Base-by-base conservation (phyloP, 148 eudicot genomes). In the Diospyros lotus region DNA sequence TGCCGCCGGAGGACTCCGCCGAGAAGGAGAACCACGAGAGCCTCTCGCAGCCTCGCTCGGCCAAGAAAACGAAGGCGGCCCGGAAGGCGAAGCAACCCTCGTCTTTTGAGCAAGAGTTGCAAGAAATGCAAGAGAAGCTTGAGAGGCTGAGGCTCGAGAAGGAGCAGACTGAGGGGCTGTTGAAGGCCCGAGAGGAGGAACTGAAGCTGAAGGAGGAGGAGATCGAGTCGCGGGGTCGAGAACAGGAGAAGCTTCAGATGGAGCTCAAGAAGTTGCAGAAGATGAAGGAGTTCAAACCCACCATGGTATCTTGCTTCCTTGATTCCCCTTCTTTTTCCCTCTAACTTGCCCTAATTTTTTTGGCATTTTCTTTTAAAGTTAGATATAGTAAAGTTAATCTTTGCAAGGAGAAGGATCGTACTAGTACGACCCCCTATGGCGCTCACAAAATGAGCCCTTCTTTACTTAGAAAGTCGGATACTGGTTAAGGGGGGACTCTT, bases 191-290 rank as follows among this genome's bases (percentile, higher is more conserved):
- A 50, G 93, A 93, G 28, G 93, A 90, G 80, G 75, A 76, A 13
- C 61, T 93, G 85, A 88, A 82, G 85, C 68, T 78, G 83, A 94
- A 84, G 74, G 97, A 91, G 58, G 90, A 87, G 58, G 92, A 85
- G 81, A 77, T 87, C 7, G 82, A 77, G 55, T 77, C 75, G 17
- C 71, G 78, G 13, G 87, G 78, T 10, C n/a, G 56, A 13, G 92
- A 89, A 74, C 90, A 92, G 48, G 88, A 85, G 75, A 87, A 85
- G 77, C 86, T 92, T 73, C 87, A 88, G 71, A 72, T 54, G 51
- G 97, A 93, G 82, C 79, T 93, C 72, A 94, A 86, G 78, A 94
- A 90, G 76, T 79, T 94, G 92, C 93, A 92, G 84, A 94, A 94
- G 73, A 60, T 89, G 79, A 94, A 94, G 83, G 98, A 94, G 75